Base-by-base conservation (phyloP, 768 basidiomycete species). In the Panus rudis region DNA sequence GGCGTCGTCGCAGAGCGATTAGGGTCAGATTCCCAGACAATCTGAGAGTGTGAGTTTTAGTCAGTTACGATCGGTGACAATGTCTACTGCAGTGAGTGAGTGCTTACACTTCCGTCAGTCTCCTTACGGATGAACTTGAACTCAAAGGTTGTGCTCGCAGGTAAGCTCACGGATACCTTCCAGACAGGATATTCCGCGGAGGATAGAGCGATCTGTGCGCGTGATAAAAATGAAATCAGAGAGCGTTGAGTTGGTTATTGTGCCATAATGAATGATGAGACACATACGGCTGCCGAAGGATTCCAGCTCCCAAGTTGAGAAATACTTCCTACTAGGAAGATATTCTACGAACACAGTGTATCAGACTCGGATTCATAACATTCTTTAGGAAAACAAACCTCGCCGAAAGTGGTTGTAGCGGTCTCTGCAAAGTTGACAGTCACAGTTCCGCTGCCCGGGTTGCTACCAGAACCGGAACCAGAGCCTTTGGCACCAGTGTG, bases 41-140 rank as follows among this genome's bases (percentile, higher is more conserved):
- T 56, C 76, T 75, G 40, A 0, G 37, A 4, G 21, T 21, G 17
- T 21, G 1, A 19, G 39, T 4, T 16, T 19, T n/a, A 11, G 20
- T 30, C 28, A 30, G n/a, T 7, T 27, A 6, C 13, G 19, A 30
- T 33, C 30, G 20, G 14, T 25, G 27, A 17, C 22, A 3, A 26
- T 11, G 12, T 13, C 13, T 21, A 8, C 7, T 12, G 34, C 19
- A 30, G 19, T 14, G 20, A 42, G 33, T 24, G 20, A n/a, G 20
- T 14, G 7, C 73, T 53, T 46, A 78, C 74, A 37, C 56, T 65
- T n/a, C 73, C 75, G 47, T 72, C 61, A 3, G 66, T 60, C 41
- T 72, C 70, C 54, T 76, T 79, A 21, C 76, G 61, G 50, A 82
- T 76, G 43, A 78, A 80, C 58, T 81, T 82, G 60, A 74, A 82